These are phyloP conservation scores for Starmerella floricola DNA, from an alignment of 805 yeast species.

Conservation along the genomic window DNA sequence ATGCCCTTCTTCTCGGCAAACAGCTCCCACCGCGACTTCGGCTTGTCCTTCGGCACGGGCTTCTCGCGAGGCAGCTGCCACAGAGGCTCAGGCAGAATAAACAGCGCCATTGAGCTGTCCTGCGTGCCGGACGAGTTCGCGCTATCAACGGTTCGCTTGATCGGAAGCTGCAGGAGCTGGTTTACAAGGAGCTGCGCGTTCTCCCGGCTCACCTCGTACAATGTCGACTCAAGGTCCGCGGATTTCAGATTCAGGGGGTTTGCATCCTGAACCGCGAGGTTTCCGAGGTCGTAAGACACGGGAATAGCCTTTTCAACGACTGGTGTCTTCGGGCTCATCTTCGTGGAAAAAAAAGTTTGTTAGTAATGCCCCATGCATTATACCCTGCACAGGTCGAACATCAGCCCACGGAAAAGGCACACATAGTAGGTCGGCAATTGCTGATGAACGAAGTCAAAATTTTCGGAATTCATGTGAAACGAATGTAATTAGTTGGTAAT, in stretches of 20 bases:
- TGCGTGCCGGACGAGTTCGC: slow-evolving; percentile 45
- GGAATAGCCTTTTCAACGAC: slow-evolving; percentile 81
- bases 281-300: slow-evolving; percentile 77
- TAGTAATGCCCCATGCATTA: too few relatives aligned
- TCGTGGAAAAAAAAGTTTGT: not conserved
- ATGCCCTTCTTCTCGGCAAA: slow-evolving; percentile 96
- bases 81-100: slow-evolving; percentile 72
- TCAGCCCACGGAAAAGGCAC: too few relatives aligned
- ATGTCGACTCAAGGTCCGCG: slow-evolving; percentile 40
- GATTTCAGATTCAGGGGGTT: slow-evolving; percentile 61
- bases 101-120: slow-evolving; percentile 65
- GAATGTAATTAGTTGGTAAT: too few relatives aligned
- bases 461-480: too few relatives aligned
- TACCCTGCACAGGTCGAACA: too few relatives aligned
- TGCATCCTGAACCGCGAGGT: slow-evolving; percentile 78
- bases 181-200: slow-evolving; percentile 84
- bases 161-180: slow-evolving; percentile 81
- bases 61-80: slow-evolving; percentile 88
- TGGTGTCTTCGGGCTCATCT: slow-evolving; percentile 1
- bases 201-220: slow-evolving; percentile 66
- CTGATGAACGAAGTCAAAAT: too few relatives aligned
- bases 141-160: slow-evolving; percentile 72
- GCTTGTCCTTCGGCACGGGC: slow-evolving; percentile 83
- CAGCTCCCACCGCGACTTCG: slow-evolving; percentile 90
- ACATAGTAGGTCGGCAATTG: too few relatives aligned